Conservation (phyloP, 257 asterid genomes). For the Nicotiana benthamiana region DNA sequence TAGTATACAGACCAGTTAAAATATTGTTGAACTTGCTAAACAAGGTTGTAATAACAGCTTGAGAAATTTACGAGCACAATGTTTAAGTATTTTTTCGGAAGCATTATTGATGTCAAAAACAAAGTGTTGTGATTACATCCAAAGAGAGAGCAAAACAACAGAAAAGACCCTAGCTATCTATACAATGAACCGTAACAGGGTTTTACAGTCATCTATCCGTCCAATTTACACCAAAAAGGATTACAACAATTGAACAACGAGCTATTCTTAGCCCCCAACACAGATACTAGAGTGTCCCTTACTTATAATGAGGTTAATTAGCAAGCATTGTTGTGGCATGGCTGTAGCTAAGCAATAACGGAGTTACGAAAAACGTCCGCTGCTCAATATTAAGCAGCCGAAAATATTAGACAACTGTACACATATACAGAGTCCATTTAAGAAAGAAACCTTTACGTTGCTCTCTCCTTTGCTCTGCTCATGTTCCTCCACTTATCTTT, state of each 20-base stretch:
- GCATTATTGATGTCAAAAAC: too few relatives aligned
- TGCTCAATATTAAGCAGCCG: background rate
- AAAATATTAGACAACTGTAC: background rate
- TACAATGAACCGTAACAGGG: too few relatives aligned
- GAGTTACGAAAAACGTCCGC: background rate
- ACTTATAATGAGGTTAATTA: background rate
- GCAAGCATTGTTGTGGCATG: background rate
- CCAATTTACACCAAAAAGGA: too few relatives aligned
- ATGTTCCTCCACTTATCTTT: constrained; percentile 76
- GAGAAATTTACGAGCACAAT: background rate
- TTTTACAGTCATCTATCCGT: too few relatives aligned
- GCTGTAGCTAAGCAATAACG: background rate
- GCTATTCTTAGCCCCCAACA: too few relatives aligned
- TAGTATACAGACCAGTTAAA: background rate
- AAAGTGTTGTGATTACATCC: too few relatives aligned
- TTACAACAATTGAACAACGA: too few relatives aligned
- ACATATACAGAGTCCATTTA: background rate
- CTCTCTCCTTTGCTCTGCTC: constrained; percentile 22
- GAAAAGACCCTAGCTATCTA: too few relatives aligned
- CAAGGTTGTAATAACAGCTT: background rate
- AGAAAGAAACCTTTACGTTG: background rate
- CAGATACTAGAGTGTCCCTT: background rate
- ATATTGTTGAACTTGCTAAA: background rate
- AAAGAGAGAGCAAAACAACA: too few relatives aligned
- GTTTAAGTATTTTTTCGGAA: too few relatives aligned